Evolutionary conservation across 768 basidiomycete species (phyloP), one percentile per base, ranked within the genome.

Genomic region (Pholiota conissans): DNA sequence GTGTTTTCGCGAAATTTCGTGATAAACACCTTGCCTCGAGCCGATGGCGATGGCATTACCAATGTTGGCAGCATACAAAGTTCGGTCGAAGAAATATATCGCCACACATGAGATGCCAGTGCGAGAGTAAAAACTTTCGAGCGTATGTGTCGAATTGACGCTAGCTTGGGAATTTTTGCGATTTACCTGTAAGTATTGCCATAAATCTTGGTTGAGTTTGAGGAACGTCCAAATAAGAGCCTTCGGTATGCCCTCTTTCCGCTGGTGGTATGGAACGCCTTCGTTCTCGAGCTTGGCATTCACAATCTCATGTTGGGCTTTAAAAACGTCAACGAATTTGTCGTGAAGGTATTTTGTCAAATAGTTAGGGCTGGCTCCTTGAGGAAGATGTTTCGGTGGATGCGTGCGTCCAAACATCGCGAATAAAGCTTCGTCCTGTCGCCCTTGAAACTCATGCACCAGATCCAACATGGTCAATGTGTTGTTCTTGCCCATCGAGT

Each of bases 381-480:
- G 74, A 5, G 71, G 71, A 11, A 78, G 61, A 5, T 69, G 61
- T 32, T 73, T 74, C 1, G 74, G 73, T 0, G 76, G 84, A 18
- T 84, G 79, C 5, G 85, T 78, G 2, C 90, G 84, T 13, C 96
- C 95, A 71, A 98, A 98, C 87, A 99, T 93, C 20, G 94, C 97
- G 65, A 99, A 97, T 18, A 99, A 77, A 11, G 93, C 93, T 69
- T 95, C 91, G 66, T 87, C 85, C 46, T 85, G 81, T 56, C 80
- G 76, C 13, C 82, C 84, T 7, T 89, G 84, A 73, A 95, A 97
- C 63, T 91, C 85, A 47, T 95, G 86, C 5, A 96, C 96, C 24
- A 98, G 81, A 72, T 99, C 97, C 61, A 97, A 82, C 86, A 96
- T 93, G 46, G 84, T 88, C 40, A 98, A 80, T 53, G 85, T 84